Evolutionary conservation across 352 stramenopile species (phyloP).

Genomic region (Globisporangium camurandrum): DNA sequence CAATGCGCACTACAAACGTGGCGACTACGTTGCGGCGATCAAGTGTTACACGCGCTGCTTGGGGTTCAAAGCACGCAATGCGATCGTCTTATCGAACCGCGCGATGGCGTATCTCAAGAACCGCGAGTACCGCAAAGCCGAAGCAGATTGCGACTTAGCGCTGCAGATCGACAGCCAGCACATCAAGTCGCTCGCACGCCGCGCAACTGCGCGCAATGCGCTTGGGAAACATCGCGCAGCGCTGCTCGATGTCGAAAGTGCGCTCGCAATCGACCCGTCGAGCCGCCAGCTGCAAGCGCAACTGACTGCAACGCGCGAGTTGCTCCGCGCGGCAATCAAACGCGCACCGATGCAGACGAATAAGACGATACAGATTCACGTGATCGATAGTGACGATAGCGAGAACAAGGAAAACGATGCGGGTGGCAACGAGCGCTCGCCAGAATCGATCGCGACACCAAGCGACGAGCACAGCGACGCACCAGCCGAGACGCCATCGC

Average conservation of each 20-base stretch:
- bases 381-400: conserved; percentile 13
- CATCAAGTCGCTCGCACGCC: conserved; percentile 77
- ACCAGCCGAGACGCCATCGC: neutral
- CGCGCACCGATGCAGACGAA: conserved; percentile 36
- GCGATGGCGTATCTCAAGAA: conserved; percentile 89
- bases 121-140: conserved; percentile 76
- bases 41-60: conserved; percentile 86
- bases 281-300: conserved; percentile 68
- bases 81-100: conserved; percentile 84
- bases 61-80: conserved; percentile 60
- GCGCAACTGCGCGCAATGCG: conserved; percentile 81
- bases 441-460: neutral
- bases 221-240: conserved; percentile 82
- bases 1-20: conserved; percentile 87
- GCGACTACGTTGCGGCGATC: conserved; percentile 83
- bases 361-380: conserved; percentile 37
- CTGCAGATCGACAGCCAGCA: conserved; percentile 75
- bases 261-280: conserved; percentile 51
- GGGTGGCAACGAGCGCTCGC: neutral
- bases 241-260: conserved; percentile 72
- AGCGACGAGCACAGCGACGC: neutral
- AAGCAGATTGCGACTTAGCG: conserved; percentile 85
- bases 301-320: conserved; percentile 46
- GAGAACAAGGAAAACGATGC: conserved; percentile 5
- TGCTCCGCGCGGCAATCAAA: conserved; percentile 62